These are phyloP conservation scores for Annulohypoxylon moriforme DNA, from an alignment of 495 filamentous ascomycete species.

Conservation along the genomic window DNA sequence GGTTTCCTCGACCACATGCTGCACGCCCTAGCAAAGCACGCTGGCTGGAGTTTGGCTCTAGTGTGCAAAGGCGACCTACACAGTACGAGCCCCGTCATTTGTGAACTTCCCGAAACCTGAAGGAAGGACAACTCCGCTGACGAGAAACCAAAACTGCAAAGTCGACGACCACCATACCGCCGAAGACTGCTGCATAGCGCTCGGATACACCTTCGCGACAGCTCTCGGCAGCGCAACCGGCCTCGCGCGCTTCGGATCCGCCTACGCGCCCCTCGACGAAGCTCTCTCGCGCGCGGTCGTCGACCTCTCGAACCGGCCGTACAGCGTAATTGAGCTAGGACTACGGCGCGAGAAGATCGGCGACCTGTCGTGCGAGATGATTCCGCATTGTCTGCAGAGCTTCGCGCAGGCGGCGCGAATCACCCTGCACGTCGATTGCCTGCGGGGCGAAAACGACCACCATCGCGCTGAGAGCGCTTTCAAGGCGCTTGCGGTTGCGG, in stretches of 20 bases:
- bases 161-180: conserved; percentile 99
- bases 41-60: conserved; percentile 88
- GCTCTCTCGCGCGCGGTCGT: conserved; percentile 93
- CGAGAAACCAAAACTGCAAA: conserved; percentile 48
- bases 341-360: conserved; percentile 92
- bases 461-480: conserved; percentile 97
- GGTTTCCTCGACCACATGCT: conserved; percentile 99
- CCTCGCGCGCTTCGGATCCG: conserved; percentile 87
- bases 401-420: conserved; percentile 92
- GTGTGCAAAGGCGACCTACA: conserved; percentile 87
- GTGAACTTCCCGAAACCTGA: not conserved
- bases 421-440: conserved; percentile 91
- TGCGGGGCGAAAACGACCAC: conserved; percentile 93
- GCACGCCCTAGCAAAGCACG: conserved; percentile 94
- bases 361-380: conserved; percentile 93
- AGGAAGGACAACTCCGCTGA: conserved; percentile 16
- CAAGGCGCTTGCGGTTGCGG: conserved; percentile 91
- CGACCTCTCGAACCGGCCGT: conserved; percentile 92
- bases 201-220: conserved; percentile 83
- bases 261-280: conserved; percentile 94
- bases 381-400: conserved; percentile 92
- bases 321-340: conserved; percentile 80
- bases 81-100: conserved; percentile 65
- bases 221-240: conserved; percentile 81
- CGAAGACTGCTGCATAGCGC: conserved; percentile 93